Percentiles rank a stretch among this genome's conserved stretches.
These are phyloP conservation scores for Apiospora malaysiana DNA, from an alignment of 2,329 filamentous ascomycete species.

Conservation along the genomic window DNA sequence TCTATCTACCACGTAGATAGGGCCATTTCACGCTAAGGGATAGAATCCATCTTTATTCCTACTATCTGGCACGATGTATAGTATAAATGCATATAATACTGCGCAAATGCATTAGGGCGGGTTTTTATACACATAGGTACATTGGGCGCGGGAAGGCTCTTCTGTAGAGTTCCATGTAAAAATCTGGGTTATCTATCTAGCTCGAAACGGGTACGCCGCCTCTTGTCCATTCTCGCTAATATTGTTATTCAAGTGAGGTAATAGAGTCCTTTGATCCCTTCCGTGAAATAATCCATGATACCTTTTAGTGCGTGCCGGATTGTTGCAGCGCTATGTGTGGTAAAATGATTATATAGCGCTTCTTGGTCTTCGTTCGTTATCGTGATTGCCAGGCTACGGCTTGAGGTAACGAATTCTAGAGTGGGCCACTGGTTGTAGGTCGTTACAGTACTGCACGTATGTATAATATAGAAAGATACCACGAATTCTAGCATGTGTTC, in stretches of 20 bases:
- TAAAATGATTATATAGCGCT: neutral
- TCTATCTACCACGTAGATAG: neutral
- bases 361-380: neutral
- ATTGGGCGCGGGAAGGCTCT: neutral
- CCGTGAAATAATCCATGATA: neutral
- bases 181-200: neutral
- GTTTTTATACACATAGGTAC: neutral
- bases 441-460: neutral
- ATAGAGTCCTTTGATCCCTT: neutral
- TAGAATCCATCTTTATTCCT: neutral
- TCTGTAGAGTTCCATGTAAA: neutral
- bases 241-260: neutral
- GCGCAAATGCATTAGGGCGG: neutral
- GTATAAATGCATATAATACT: neutral
- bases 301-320: neutral
- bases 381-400: neutral
- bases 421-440: neutral
- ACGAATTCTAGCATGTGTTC: neutral
- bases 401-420: neutral
- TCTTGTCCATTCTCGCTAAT: neutral
- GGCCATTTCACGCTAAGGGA: neutral
- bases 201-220: neutral
- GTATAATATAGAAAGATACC: neutral
- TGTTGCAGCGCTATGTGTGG: neutral
- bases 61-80: neutral